Base-by-base conservation (phyloP, 1,139 yeast species). In the Wickerhamomyces sp. region DNA sequence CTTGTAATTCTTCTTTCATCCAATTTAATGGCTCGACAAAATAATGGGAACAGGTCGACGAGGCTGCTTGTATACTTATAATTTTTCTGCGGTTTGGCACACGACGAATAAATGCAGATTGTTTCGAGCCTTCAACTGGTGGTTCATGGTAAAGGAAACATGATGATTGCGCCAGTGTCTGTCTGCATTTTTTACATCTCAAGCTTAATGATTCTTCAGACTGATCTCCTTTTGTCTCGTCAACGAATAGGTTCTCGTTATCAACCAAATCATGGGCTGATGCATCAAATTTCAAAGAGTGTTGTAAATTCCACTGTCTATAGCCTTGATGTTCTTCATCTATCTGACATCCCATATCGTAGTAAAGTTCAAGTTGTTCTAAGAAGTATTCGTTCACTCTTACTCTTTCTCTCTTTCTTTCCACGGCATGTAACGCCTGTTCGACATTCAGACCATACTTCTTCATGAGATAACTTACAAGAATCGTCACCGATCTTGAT, bases 1-100 rank as follows among this genome's bases (percentile, higher is more conserved):
- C 75, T 28, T 64, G 70, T 27, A 89, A 64, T 52, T 86, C 95
- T 1, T 68, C 64, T 41, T 79, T 72, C 99, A 91, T 91, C 98
- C 98, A 91, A 23, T 68, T 66, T 38, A 89, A 64, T 0, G 98
- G 97, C 57, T 91, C 97, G 12, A 77, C 67, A 47, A 87, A 78
- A 55, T 72, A 84, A 55, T 89, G 96, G n/a, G 94, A 83, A 57
- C 98, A 91, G 4, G 55, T 58, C 13, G 61, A 54, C 16, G 80
- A 66, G 0, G 81, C 89, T 26, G 66, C 68, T 43, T 73, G 70
- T 16, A 70, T 66, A 16, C 74, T 72, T 19, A 74, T 61, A 23
- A 80, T 70, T 46, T 85, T 64, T 46, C 74, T 67, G 16, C 81
- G 72, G 41, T 75, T 70, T 23, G 75, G 75, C 1, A 81, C 82